Evolutionary conservation across 2,329 filamentous ascomycete species (phyloP).

Genomic region (Alternaria consortialis): DNA sequence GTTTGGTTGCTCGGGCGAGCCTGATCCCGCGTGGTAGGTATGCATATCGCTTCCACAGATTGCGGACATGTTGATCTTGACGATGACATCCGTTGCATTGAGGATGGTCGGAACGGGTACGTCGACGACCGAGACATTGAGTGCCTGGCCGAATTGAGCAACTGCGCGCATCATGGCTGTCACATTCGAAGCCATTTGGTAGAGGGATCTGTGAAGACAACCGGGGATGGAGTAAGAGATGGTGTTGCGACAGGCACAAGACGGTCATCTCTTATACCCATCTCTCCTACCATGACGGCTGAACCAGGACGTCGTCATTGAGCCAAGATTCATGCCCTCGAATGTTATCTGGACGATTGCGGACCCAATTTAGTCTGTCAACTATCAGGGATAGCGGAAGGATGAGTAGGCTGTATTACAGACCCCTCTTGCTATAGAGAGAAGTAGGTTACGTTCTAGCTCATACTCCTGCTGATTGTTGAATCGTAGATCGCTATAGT

Average conservation of each 20-base stretch:
- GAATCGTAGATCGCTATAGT: no score
- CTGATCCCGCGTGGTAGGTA: slow-evolving; percentile 68
- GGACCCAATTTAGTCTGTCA: not conserved
- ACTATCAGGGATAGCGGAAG: not conserved
- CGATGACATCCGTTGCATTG: slow-evolving; percentile 49
- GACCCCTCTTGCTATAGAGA: not conserved
- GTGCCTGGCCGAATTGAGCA: not conserved
- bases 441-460: not conserved
- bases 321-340: not conserved
- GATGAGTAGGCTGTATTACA: not conserved
- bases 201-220: not conserved
- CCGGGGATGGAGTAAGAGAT: not conserved
- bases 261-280: not conserved
- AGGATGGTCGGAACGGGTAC: slow-evolving; percentile 46
- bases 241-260: not conserved
- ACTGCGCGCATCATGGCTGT: not conserved
- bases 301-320: not conserved
- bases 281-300: not conserved
- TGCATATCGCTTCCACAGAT: slow-evolving; percentile 45
- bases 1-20: slow-evolving; percentile 80
- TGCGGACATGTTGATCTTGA: slow-evolving; percentile 52
- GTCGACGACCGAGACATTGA: not conserved
- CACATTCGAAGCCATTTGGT: not conserved
- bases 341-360: not conserved
- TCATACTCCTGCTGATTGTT: not conserved